These are phyloP conservation scores for Achlya hypogyna DNA, from an alignment of 352 stramenopile genomes.

Conservation along the genomic window DNA sequence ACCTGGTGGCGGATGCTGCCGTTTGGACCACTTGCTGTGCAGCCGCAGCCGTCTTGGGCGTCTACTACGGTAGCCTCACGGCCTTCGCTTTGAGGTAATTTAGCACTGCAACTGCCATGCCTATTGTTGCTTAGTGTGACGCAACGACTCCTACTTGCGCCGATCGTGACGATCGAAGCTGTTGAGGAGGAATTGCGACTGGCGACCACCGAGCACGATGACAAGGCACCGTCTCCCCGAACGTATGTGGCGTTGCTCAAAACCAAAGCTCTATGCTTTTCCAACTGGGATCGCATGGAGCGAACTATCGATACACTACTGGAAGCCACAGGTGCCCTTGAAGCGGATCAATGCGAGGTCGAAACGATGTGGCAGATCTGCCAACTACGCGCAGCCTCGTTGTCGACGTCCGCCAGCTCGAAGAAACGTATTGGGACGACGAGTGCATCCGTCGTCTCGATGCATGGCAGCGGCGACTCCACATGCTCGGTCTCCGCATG, in stretches of 20 bases:
- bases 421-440: neutral
- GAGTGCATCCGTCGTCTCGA: neutral
- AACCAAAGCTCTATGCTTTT: neutral
- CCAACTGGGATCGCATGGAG: constrained; percentile 8
- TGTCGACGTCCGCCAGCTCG: neutral
- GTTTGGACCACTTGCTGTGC: neutral
- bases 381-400: too few relatives aligned
- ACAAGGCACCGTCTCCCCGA: too few relatives aligned
- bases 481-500: neutral
- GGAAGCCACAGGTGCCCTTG: neutral
- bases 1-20: neutral
- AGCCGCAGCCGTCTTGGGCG: neutral
- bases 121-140: too few relatives aligned
- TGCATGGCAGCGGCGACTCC: neutral
- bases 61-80: neutral
- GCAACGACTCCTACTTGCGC: neutral
- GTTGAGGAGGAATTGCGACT: too few relatives aligned
- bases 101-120: neutral
- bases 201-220: too few relatives aligned
- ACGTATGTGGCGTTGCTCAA: neutral
- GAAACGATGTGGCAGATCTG: too few relatives aligned
- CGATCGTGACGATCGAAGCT: neutral
- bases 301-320: neutral
- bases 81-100: neutral
- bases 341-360: too few relatives aligned